Percentiles rank a stretch among this genome's conserved stretches.
Evolutionary conservation across 78 protist genomes (phyloP).

Genomic region (Emiliania huxleyi): DNA sequence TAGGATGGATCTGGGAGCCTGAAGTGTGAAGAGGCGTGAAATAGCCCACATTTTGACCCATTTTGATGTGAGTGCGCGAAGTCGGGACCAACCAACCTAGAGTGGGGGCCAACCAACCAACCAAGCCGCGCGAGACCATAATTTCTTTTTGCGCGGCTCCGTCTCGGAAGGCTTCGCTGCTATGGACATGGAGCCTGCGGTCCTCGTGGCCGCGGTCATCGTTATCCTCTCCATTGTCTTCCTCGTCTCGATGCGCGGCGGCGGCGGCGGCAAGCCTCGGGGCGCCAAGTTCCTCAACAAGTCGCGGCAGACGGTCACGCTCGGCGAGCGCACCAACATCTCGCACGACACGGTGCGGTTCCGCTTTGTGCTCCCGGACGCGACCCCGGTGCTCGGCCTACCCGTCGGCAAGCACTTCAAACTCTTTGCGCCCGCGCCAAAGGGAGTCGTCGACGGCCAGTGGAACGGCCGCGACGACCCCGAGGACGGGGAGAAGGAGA

Average conservation of each 20-base stretch:
- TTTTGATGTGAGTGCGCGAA: too few species aligned
- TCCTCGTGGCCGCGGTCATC: background rate
- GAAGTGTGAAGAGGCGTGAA: too few species aligned
- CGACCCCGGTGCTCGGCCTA: background rate
- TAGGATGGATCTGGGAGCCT: too few species aligned
- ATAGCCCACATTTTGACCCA: too few species aligned
- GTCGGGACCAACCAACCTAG: too few species aligned
- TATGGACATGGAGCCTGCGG: background rate
- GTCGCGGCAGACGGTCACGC: background rate
- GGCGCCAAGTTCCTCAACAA: background rate
- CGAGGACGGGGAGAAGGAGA: constrained; percentile 24
- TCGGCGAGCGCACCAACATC: background rate
- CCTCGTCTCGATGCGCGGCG: background rate
- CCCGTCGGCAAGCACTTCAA: background rate
- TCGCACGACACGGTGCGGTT: constrained; percentile 9
- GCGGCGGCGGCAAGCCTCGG: background rate
- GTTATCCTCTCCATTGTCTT: background rate
- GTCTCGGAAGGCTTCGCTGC: too few species aligned
- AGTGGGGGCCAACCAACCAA: too few species aligned
- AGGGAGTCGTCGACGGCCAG: background rate
- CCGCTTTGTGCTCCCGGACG: background rate
- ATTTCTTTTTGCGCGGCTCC: too few species aligned
- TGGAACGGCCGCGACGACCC: background rate
- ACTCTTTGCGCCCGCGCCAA: background rate
- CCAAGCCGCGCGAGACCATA: too few species aligned